Evolutionary conservation across 1,284 basidiomycete genomes (phyloP), one percentile per base, ranked within the genome.

Genomic region (Athelia psychrophila): DNA sequence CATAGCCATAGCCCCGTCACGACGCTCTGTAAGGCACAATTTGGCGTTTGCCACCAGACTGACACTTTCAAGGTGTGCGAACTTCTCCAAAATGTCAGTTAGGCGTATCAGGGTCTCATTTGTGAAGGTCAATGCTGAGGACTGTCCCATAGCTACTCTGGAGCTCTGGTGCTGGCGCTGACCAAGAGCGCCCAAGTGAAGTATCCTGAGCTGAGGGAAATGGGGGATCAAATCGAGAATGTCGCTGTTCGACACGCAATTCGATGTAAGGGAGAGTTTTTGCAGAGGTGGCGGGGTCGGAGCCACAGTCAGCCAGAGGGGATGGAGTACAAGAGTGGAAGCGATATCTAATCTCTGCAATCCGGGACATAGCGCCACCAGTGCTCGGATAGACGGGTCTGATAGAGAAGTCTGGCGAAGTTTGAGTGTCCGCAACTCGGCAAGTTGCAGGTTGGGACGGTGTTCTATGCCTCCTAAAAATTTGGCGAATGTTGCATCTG

Each of bases 191-290:
- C 83, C 86, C n/a, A 88, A 60, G 6, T 77, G 70, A 4, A 88
- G 68, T 0, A 69, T 78, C 47, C 67, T 73, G 22, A 88, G 62
- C 20, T 64, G 60, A 0, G 73, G 70, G 1, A 82, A 62, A 15
- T 59, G 56, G 0, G 67, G 51, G 4, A 86, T 56, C 0, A 79
- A 58, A 2, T 59, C 57, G 6, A 81, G 49, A 2, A 86, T 56
- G 42, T 79, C 76, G 3, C 57, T 42, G 16, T 66, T 63, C 0
- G 75, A 64, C 1, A 83, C 62, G 6, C 61, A 62, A 0, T 83
- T 86, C 0, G 84, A 84, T 1, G 82, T 86, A 19, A 88, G 63
- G 0, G 77, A 78, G 12, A 88, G 66, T 59, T 88, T 88, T 56
- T 81, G 77, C 23, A 86, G 60, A 4, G 63, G 54, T 2, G 64